Evolutionary conservation across 176 grass and related monocot species (phyloP).

Genomic region (Ananas comosus): DNA sequence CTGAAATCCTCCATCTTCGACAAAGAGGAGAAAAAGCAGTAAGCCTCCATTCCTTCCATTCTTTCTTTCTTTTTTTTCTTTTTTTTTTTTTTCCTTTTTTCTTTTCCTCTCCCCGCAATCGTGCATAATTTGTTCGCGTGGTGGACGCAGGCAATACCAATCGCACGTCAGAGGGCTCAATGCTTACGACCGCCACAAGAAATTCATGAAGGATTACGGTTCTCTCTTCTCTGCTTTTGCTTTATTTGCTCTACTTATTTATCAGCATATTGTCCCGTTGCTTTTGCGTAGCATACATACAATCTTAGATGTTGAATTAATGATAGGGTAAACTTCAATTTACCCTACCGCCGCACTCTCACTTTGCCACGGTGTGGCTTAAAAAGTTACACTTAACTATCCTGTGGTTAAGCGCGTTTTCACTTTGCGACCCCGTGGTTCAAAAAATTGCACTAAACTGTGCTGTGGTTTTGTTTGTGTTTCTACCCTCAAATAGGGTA

Average conservation of each 20-base stretch:
- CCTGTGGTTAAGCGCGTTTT: too few relatives aligned
- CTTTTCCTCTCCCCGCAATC: neutral
- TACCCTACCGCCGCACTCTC: too few relatives aligned
- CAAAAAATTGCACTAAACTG: too few relatives aligned
- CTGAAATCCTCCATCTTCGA: conserved; percentile 61
- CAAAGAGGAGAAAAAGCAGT: conserved; percentile 65
- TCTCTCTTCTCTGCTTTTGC: neutral
- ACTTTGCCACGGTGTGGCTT: too few relatives aligned
- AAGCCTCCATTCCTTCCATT: neutral
- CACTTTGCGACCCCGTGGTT: too few relatives aligned
- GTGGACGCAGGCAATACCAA: conserved; percentile 76
- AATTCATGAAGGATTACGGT: conserved; percentile 89
- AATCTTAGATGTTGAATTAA: too few relatives aligned
- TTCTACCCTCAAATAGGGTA: too few relatives aligned
- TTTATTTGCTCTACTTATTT: neutral
- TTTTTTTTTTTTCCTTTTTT: too few relatives aligned
- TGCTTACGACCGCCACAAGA: conserved; percentile 66
- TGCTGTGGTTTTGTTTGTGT: too few relatives aligned
- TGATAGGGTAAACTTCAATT: too few relatives aligned
- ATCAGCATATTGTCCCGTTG: neutral
- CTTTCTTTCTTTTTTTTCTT: neutral
- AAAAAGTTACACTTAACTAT: too few relatives aligned
- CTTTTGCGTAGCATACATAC: neutral
- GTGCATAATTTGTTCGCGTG: neutral
- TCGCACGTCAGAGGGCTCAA: conserved; percentile 74